Base-by-base conservation (phyloP, 2,329 filamentous ascomycete genomes). In the Ophiostoma populinum region DNA sequence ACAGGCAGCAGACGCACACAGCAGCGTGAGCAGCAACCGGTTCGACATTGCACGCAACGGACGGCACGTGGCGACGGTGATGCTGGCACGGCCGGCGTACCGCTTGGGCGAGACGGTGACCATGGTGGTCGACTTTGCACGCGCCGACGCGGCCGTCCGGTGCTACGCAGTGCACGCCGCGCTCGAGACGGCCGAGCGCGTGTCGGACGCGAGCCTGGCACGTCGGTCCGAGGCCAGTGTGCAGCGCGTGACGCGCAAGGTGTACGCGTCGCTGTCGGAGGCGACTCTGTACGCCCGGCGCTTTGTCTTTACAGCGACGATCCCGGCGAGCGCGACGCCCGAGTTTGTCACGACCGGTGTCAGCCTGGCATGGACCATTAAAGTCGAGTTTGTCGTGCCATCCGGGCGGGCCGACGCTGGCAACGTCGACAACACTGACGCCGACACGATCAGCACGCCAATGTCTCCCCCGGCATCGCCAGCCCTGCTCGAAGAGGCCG, bases 31-130 rank as follows among this genome's bases (percentile, higher is more conserved):
- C 49, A 71, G 78, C n/a, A 94, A 93, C 48, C 75, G 85, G 25
- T 98, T 95, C 52, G 86, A 93, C 51, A 95, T 98, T 51, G 78
- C 87, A 10, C 79, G 87, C 11, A 86, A 85, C 48, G 86, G 86
- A n/a, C 75, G 76, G 37, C 76, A 76, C n/a, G 86, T 98, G 10
- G 87, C 81, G 3, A 82, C 92, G 6, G 72, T 98, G 37, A 85
- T 86, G 56, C 67, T 98, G 21, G 80, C 86, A 5, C 75, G 90
- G 8, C 83, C 90, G 0, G 75, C 86, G 1, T 94, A 92, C 58
- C 70, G 86, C 29, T 63, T 98, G 1, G 90, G 90, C 39, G 90
- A 98, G 54, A 75, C 78, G 0, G 73, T 95, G 29, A 81, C 75
- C 10, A 77, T 83, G 45, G 79, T 75, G 1, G 70, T 98, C 40